Conservation (phyloP, 2,329 filamentous ascomycete genomes). For the Fusarium begoniae region DNA sequence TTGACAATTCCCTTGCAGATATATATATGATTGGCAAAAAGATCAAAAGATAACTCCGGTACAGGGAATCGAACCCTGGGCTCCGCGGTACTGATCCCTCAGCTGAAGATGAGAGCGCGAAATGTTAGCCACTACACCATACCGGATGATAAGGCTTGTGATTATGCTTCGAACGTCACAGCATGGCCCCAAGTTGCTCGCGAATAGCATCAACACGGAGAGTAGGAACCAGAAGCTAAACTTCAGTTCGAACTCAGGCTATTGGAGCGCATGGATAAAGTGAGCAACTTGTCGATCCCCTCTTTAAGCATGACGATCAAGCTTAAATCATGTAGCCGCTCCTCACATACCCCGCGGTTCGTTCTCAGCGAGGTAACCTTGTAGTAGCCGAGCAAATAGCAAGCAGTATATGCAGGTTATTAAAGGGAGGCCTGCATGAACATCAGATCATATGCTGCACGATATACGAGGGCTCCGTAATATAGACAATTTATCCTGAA, state of each 20-base stretch:
- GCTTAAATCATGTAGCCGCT: neutral
- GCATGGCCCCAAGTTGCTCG: rapidly evolving
- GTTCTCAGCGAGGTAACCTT: neutral
- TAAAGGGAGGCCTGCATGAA: neutral
- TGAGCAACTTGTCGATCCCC: neutral
- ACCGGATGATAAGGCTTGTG: slow-evolving; percentile 31
- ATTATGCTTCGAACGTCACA: rapidly evolving
- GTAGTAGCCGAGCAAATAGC: neutral
- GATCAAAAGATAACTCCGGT: slow-evolving; percentile 27
- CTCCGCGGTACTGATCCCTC: slow-evolving; percentile 33
- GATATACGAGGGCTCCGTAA: neutral
- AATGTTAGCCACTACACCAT: slow-evolving; percentile 50
- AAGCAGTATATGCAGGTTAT: too few relatives aligned
- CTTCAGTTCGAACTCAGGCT: neutral
- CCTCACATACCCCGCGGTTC: neutral
- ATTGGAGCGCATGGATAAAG: neutral
- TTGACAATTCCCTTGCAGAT: rapidly evolving
- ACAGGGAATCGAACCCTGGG: slow-evolving; percentile 44
- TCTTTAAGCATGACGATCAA: neutral
- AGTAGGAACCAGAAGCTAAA: too few relatives aligned
- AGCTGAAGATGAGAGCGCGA: slow-evolving; percentile 43
- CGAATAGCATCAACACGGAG: rapidly evolving
- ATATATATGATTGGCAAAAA: neutral
- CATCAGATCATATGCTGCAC: neutral
- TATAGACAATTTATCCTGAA: too few relatives aligned